Evolutionary conservation across 306 rosid genomes (phyloP).

Genomic region (Fragaria iinumae): DNA sequence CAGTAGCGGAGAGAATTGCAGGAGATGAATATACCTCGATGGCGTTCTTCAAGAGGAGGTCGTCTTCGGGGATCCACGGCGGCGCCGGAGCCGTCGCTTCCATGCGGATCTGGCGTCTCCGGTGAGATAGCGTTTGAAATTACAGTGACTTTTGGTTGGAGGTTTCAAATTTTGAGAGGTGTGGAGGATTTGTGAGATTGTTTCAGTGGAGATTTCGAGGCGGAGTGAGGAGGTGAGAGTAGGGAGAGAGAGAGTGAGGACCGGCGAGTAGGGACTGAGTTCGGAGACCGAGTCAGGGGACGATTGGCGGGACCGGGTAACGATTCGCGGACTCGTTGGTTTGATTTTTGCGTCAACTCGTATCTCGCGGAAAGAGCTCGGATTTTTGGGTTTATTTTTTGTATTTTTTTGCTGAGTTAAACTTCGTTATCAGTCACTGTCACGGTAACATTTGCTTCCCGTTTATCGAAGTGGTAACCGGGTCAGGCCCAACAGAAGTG

Average conservation of each 20-base stretch:
- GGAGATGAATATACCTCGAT: conserved; percentile 58
- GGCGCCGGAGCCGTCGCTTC: conserved; percentile 28
- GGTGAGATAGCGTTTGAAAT: neutral
- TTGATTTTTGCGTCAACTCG: neutral
- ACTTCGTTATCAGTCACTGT: neutral
- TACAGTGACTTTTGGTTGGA: neutral
- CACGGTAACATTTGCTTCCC: neutral
- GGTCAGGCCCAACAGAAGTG: neutral
- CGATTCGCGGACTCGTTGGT: conserved; percentile 7
- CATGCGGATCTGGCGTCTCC: conserved; percentile 30
- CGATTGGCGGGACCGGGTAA: conserved; percentile 5
- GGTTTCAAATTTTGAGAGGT: neutral
- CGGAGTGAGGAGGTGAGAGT: neutral
- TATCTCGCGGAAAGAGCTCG: neutral
- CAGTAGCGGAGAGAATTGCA: neutral
- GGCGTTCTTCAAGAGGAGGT: conserved; percentile 69
- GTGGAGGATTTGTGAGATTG: neutral
- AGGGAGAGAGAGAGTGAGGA: neutral
- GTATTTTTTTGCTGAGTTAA: neutral
- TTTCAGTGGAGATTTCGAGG: neutral
- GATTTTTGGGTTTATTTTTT: neutral
- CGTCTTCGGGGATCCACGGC: conserved; percentile 71
- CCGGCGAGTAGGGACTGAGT: neutral
- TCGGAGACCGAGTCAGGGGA: neutral
- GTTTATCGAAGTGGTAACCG: neutral